These are phyloP conservation scores for Penstemon barbatus DNA, from an alignment of 257 asterid genomes.

Conservation along the genomic window DNA sequence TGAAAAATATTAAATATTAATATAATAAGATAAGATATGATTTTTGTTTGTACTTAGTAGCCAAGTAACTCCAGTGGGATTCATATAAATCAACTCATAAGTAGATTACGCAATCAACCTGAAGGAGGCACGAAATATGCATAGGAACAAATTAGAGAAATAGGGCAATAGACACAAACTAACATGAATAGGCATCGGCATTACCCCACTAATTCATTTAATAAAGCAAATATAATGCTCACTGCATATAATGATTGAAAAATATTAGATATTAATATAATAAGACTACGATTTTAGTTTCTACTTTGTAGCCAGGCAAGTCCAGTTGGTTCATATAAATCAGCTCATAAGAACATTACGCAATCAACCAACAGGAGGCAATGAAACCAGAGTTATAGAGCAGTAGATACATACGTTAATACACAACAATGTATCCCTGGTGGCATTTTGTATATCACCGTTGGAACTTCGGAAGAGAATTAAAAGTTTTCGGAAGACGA, in stretches of 20 bases:
- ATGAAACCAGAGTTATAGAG: slow-evolving; percentile 15
- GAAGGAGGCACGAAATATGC: not conserved
- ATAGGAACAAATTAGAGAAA: not conserved
- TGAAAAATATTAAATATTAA: not conserved
- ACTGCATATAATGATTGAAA: slow-evolving; percentile 12
- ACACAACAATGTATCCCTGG: slow-evolving; percentile 70
- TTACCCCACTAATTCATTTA: slow-evolving; percentile 1
- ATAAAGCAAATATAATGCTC: not conserved
- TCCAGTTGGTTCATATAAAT: not conserved
- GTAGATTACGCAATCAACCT: slow-evolving; percentile 6
- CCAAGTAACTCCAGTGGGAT: not conserved
- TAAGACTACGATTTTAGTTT: not conserved
- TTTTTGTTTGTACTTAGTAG: not conserved
- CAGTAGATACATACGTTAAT: slow-evolving; percentile 57
- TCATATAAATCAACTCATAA: slow-evolving; percentile 7
- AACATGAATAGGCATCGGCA: not conserved
- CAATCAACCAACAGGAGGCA: slow-evolving; percentile 13
- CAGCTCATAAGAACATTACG: not conserved
- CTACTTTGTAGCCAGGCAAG: slow-evolving; percentile 1
- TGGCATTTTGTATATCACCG: slow-evolving; percentile 60
- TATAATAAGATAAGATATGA: not conserved
- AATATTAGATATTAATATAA: not conserved
- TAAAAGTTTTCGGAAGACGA: slow-evolving; percentile 59
- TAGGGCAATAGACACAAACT: slow-evolving; percentile 47
- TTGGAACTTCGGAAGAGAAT: slow-evolving; percentile 58